Evolutionary conservation across 805 yeast species (phyloP), one percentile per base, ranked within the genome.

Genomic region (Cyberlindnera americana): DNA sequence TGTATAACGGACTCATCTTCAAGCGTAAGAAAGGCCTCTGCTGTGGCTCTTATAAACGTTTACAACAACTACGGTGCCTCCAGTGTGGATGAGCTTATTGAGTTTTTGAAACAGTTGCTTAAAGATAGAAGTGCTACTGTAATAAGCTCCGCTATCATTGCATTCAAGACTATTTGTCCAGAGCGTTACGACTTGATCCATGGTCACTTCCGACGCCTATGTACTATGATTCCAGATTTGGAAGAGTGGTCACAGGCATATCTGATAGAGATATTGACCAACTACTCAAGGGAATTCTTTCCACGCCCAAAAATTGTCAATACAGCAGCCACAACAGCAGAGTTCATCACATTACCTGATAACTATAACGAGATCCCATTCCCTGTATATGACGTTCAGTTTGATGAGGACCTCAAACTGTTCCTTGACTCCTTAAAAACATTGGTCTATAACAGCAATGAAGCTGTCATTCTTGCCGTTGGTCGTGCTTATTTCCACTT

Each of bases 11-110:
- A 93, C 55, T 70, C 79, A 3, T 79, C 93, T 8, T 79, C 95
- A 0, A 56, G 73, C 13, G 99, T 93, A 3, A 72, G 98, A 47
- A 66, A 81, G 24, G 83, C 95, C 2, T 77, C 91, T 2, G 89
- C 91, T 2, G 70, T 83, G 34, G 85, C 95, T 0, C 69, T 89
- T 23, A 72, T 78, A 4, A 87, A 84, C 38, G 58, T 78, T 21
- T 66, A 60, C 44, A 68, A 66, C 39, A 63, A 70, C 27, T 56
- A 65, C 15, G 66, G 68, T 8, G 70, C 66, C 12, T 59, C 69
- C 3, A 64, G 76, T 1, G 65, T 67, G 25, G 67, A 65, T 8
- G 84, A 79, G 38, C 59, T 87, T 25, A 48, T 70, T 8, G 74
- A 66, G 2, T 59, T 70, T 26, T 60, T 90, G 33, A 60, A 68